Evolutionary conservation across 768 basidiomycete species (phyloP), one percentile per base, ranked within the genome.

Genomic region (Postia placenta): DNA sequence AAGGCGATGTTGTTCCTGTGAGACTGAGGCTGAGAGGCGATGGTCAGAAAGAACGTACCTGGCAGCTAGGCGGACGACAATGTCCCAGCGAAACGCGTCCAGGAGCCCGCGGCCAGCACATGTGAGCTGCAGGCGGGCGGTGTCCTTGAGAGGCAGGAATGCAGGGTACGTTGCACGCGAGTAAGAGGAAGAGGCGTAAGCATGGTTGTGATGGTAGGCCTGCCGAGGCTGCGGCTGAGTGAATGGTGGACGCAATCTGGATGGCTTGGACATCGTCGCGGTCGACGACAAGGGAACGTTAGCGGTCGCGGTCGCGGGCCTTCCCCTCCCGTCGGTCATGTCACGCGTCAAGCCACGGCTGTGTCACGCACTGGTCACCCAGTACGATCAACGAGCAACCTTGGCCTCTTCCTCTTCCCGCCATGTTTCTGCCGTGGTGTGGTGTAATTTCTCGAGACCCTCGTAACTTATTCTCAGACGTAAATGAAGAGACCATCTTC

Each of bases 41-140:
- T 23, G 20, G 28, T 37, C n/a, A 45, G 44, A 44, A n/a, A 25
- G 57, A 63, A 47, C 67, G 42, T 67, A 89, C 87, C 78, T 78
- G 37, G 73, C 65, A 35, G 84, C 71, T 1, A 80, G 76, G 42
- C 72, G 65, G 30, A 81, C 48, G 44, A 89, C 82, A 22, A 77
- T 61, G 63, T 81, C 77, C 84, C 85, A 87, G 25, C 86, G 76
- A 62, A 79, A 85, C 12, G 87, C 78, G 67, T 91, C 88, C 36
- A 77, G 59, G 11, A 90, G 60, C 14, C 88, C 89, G 9, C 66
- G 65, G 56, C 71, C 71, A 12, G 76, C 72, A 69, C 81, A 90
- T 45, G 64, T 70, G 9, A 79, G 51, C 57, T 90, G 87, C 2
- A 88, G 68, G 58, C 68, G 61, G 15, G 78, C 60, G 0, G 87